A percentile compares a stretch with the other conserved stretches of the same genome.
Evolutionary conservation across 2,329 filamentous ascomycete genomes (phyloP).

Genomic region (Penicillium sp.): DNA sequence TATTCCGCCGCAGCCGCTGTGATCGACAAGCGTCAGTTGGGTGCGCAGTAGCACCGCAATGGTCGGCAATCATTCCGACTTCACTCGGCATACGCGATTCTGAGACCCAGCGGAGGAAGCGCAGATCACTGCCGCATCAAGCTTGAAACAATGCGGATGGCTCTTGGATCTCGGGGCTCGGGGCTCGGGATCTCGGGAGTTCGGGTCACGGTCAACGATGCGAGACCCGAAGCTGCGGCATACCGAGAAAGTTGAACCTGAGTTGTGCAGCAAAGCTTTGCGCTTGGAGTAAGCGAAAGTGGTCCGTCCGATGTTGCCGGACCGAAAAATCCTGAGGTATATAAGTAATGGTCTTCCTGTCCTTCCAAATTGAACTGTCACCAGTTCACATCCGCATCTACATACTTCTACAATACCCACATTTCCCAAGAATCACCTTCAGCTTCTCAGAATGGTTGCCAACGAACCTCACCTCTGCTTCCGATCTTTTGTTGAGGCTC

Average conservation of each 20-base stretch:
- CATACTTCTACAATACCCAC: not conserved
- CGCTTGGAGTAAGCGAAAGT: not conserved
- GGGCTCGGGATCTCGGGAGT: not conserved
- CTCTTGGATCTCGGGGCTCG: not conserved
- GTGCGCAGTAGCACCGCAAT: not conserved
- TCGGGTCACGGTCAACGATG: not conserved
- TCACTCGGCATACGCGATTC: not conserved
- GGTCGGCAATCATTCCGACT: not conserved
- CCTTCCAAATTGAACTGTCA: not conserved
- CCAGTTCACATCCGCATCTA: not conserved
- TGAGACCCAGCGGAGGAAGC: not conserved
- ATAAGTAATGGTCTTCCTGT: not conserved
- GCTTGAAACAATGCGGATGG: not conserved
- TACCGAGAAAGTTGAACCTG: not conserved
- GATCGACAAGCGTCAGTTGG: not conserved
- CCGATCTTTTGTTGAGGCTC: constrained; percentile 47
- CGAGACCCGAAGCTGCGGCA: not conserved
- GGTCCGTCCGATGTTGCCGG: not conserved
- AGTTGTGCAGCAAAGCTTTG: not conserved
- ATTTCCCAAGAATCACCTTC: not conserved
- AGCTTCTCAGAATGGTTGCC: constrained; percentile 5
- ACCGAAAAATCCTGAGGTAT: not conserved
- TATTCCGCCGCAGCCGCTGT: not conserved
- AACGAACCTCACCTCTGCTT: constrained; percentile 40
- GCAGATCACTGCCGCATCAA: not conserved